Conservation (phyloP, 352 stramenopile species). For the Phytopythium aichiense region DNA sequence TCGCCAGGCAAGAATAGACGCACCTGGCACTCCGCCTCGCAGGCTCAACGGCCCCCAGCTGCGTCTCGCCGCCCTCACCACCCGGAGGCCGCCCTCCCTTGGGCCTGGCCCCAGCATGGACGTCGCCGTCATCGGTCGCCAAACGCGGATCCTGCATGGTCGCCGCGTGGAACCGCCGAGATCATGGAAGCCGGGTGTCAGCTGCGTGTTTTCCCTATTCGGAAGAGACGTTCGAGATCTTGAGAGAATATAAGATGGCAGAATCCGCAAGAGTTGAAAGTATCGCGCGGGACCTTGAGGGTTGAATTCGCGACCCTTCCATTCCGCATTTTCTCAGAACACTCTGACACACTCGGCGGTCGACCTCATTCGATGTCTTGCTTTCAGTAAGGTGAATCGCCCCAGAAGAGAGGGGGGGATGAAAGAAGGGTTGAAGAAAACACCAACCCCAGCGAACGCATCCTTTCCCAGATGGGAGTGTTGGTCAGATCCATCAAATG, state of each 20-base stretch:
- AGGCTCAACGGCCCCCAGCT: not conserved
- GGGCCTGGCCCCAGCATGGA: too few species aligned
- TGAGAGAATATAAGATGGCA: too few species aligned
- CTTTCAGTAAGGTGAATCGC: not conserved
- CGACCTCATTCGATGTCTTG: not conserved
- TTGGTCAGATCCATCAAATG: not conserved
- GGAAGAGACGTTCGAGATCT: not conserved
- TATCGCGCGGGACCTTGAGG: not conserved
- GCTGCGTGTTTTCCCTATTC: not conserved
- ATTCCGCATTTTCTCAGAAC: conserved; percentile 9
- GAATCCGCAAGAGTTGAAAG: not conserved
- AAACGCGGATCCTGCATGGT: not conserved
- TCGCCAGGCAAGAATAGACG: not conserved
- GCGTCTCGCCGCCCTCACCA: too few species aligned
- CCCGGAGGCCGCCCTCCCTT: too few species aligned
- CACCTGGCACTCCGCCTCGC: not conserved
- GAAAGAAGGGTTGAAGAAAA: conserved; percentile 1
- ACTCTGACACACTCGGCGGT: not conserved
- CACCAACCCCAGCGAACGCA: not conserved
- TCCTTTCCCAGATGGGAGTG: conserved; percentile 6
- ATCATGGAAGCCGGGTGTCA: not conserved
- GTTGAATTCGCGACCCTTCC: not conserved
- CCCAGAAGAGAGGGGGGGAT: not conserved
- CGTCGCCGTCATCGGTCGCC: not conserved
- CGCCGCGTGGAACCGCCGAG: not conserved